A percentile compares a stretch with the other conserved stretches of the same genome.
phyloP scores from a whole-genome alignment of 2,329 filamentous ascomycete species.

The Nemania serpens region DNA sequence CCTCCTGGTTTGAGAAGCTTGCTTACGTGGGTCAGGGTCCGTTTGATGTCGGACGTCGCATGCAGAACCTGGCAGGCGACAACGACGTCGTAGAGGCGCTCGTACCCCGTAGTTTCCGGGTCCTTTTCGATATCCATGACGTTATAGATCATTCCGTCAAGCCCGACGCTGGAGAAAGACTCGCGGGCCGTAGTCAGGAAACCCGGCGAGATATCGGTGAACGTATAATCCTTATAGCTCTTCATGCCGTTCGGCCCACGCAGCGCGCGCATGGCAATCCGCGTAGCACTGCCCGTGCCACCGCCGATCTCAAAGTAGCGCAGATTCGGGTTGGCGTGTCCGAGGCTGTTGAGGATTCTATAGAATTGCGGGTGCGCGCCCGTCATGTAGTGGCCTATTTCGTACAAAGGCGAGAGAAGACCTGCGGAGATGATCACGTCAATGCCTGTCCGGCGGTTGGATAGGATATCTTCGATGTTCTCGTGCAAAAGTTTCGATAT shows the following conservation, averaged over 20 bases:
- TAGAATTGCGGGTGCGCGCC: constrained; percentile 2
- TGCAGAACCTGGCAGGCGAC: constrained; percentile 26
- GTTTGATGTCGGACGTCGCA: constrained; percentile 27
- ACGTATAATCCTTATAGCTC: constrained; percentile 22
- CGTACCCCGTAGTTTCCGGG: constrained; percentile 10
- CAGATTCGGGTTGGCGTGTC: constrained; percentile 1
- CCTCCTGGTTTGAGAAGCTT: constrained; percentile 39
- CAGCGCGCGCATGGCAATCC: constrained; percentile 1
- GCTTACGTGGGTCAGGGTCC: constrained; percentile 34
- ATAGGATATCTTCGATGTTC: constrained; percentile 8
- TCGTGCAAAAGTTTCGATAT: background rate
- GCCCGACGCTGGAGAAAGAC: constrained; percentile 1
- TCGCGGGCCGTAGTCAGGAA: constrained; percentile 19
- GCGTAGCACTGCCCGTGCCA: constrained; percentile 10
- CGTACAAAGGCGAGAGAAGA: constrained; percentile 2
- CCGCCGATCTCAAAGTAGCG: constrained; percentile 9
- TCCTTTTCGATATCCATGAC: constrained; percentile 21
- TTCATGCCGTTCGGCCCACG: constrained; percentile 8
- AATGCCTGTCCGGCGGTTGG: background rate
- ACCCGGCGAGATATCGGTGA: constrained; percentile 24
- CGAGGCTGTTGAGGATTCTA: background rate
- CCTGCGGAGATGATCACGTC: constrained; percentile 1
- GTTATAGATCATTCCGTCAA: constrained; percentile 22
- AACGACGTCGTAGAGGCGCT: constrained; percentile 21
- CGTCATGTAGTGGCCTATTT: constrained; percentile 4